These are phyloP conservation scores for Cucumis melo DNA, from an alignment of 306 rosid genomes.

Conservation along the genomic window DNA sequence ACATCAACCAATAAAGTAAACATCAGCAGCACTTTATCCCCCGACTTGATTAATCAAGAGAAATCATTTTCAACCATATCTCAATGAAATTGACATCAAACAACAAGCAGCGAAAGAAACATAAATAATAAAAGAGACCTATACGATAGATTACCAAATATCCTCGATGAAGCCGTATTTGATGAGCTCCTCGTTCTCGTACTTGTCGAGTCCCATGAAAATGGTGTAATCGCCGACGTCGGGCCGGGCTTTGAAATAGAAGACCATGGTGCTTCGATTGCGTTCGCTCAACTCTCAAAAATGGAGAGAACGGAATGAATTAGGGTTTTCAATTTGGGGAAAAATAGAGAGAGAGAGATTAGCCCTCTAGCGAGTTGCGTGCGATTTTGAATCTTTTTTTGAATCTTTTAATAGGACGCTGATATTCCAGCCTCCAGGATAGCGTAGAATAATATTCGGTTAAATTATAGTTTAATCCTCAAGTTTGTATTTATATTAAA, in stretches of 20 bases:
- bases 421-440: neutral
- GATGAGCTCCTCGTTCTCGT: conserved; percentile 98
- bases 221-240: conserved; percentile 90
- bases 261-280: conserved; percentile 45
- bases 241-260: conserved; percentile 96
- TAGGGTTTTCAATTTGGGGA: conserved; percentile 15
- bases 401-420: neutral
- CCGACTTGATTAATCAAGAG: neutral
- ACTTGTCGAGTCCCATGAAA: conserved; percentile 98
- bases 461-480: too few relatives aligned
- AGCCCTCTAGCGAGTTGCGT: neutral
- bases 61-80: neutral
- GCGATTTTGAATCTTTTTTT: too few relatives aligned
- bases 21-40: neutral
- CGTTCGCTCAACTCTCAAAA: neutral
- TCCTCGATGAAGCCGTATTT: conserved; percentile 90
- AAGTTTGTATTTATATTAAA: too few relatives aligned
- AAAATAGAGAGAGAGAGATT: neutral
- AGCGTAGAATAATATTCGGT: neutral
- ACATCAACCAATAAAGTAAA: neutral
- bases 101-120: neutral
- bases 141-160: conserved; percentile 42
- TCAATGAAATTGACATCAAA: neutral
- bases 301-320: neutral
- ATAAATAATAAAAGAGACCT: neutral